Evolutionary conservation across 169 alveolate genomes (phyloP).

Genomic region (Cryptosporidium parvum): DNA sequence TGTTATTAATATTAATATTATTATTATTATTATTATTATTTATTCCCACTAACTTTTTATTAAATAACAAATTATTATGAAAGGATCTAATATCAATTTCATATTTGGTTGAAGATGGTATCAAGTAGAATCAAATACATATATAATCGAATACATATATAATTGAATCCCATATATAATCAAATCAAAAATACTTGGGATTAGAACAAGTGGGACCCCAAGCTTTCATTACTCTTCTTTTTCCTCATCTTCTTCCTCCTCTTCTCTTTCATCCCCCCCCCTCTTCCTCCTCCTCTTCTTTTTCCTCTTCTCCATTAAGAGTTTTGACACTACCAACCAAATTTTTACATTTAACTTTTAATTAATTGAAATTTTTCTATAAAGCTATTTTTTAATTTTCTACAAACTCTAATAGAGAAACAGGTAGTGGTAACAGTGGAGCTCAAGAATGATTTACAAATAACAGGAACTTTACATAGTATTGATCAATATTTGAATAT

Average conservation of each 20-base stretch:
- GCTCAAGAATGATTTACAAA: conserved; percentile 92
- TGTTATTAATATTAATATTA: no score
- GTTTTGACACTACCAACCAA: no score
- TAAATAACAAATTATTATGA: no score
- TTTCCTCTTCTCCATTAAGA: no score
- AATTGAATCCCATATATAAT: not conserved
- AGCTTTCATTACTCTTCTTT: no score
- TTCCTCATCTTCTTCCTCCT: no score
- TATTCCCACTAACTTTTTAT: no score
- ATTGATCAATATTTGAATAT: conserved; percentile 94
- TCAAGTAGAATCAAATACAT: not conserved
- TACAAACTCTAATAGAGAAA: conserved; percentile 91
- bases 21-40: no score
- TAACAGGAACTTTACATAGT: conserved; percentile 91
- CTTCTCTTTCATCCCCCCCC: not conserved
- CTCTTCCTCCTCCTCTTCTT: not conserved
- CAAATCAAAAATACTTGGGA: not conserved
- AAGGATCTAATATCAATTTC: no score
- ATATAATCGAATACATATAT: not conserved
- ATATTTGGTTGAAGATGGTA: no score
- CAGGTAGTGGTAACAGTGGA: conserved; percentile 92
- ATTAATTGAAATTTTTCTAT: not conserved
- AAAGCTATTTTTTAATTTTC: conserved; percentile 90
- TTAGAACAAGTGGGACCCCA: not conserved
- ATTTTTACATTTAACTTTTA: no score